These are phyloP conservation scores for Wickerhamiella domercqiae DNA, from an alignment of 805 yeast genomes.

Conservation along the genomic window DNA sequence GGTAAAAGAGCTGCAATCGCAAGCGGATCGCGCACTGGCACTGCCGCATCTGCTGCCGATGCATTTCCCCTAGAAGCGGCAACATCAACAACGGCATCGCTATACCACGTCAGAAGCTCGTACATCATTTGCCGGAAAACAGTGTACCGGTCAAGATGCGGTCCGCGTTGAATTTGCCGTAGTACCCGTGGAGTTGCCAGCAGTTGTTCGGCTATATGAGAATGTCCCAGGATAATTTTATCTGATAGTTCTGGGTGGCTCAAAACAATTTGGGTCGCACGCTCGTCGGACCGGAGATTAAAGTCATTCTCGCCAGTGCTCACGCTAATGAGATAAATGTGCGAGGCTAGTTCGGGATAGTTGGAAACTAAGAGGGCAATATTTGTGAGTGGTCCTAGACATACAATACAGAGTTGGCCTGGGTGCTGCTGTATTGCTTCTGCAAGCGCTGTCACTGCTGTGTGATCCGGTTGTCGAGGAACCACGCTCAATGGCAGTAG, in stretches of 20 bases:
- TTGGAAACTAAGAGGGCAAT: constrained; percentile 38
- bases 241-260: constrained; percentile 30
- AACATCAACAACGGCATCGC: constrained; percentile 26
- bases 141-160: constrained; percentile 24
- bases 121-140: constrained; percentile 37
- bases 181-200: constrained; percentile 33
- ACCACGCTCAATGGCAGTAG: constrained; percentile 37
- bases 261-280: constrained; percentile 50
- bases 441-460: constrained; percentile 29
- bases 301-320: constrained; percentile 62
- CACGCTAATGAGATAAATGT: constrained; percentile 49
- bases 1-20: constrained; percentile 48
- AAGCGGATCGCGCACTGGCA: constrained; percentile 71
- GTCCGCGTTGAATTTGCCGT: constrained; percentile 26
- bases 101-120: constrained; percentile 39
- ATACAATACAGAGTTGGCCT: constrained; percentile 43
- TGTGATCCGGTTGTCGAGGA: constrained; percentile 21
- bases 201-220: constrained; percentile 57
- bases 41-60: constrained; percentile 29
- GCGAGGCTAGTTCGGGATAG: constrained; percentile 38
- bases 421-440: constrained; percentile 30
- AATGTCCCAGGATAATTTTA: constrained; percentile 43
- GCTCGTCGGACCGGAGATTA: constrained; percentile 61
- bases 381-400: constrained; percentile 70
- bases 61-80: constrained; percentile 24